These are phyloP conservation scores for Pichia sp. DNA, from an alignment of 1,139 yeast species.

Conservation along the genomic window DNA sequence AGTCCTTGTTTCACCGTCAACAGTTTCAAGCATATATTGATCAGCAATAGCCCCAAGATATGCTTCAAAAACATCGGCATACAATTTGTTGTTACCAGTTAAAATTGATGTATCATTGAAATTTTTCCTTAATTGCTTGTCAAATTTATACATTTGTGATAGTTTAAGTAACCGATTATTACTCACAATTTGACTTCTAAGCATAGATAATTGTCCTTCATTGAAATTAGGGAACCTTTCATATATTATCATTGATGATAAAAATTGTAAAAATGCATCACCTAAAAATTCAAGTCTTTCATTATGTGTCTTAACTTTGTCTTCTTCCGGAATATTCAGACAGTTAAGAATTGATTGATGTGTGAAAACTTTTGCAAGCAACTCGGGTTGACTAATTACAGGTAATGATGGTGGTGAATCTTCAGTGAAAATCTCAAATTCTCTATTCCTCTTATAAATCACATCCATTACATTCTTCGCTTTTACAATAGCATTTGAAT, in stretches of 20 bases:
- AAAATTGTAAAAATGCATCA: slow-evolving; percentile 71
- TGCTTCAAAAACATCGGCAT: slow-evolving; percentile 80
- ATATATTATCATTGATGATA: slow-evolving; percentile 61
- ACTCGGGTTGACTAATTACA: slow-evolving; percentile 46
- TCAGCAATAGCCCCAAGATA: slow-evolving; percentile 65
- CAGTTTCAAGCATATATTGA: slow-evolving; percentile 15
- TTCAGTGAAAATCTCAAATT: slow-evolving; percentile 4
- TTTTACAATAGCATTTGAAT: neutral
- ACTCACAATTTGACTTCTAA: slow-evolving; percentile 63
- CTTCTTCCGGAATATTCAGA: slow-evolving; percentile 45
- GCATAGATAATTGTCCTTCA: slow-evolving; percentile 73
- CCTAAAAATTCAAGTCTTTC: slow-evolving; percentile 90
- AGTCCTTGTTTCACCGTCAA: slow-evolving; percentile 27
- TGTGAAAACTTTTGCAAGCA: slow-evolving; percentile 66
- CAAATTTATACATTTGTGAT: slow-evolving; percentile 63
- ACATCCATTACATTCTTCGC: neutral
- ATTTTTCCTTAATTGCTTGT: slow-evolving; percentile 47
- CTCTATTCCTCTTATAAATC: slow-evolving; percentile 9
- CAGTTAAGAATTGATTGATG: slow-evolving; percentile 68
- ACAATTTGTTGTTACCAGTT: slow-evolving; percentile 43
- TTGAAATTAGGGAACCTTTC: slow-evolving; percentile 58
- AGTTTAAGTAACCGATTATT: slow-evolving; percentile 66
- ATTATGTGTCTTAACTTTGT: slow-evolving; percentile 57
- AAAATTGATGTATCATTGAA: slow-evolving; percentile 30
- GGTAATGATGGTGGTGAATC: slow-evolving; percentile 62